These are phyloP conservation scores for Prinsepia uniflora DNA, from an alignment of 306 rosid species.

Conservation along the genomic window DNA sequence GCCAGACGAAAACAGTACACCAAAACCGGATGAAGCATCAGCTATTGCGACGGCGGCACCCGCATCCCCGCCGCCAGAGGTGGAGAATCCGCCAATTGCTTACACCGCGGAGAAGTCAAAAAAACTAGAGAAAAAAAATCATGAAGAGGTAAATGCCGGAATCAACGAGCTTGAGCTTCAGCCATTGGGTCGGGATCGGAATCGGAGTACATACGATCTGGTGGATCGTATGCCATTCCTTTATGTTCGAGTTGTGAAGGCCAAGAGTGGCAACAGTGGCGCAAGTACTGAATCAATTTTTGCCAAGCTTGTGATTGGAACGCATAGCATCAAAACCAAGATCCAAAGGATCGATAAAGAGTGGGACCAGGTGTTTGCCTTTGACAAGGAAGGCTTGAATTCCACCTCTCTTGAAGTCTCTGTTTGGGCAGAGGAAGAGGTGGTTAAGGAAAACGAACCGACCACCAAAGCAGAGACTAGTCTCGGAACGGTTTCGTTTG, in stretches of 20 bases:
- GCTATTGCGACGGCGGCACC: neutral
- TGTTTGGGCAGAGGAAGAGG: slow-evolving; percentile 52
- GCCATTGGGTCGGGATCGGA: slow-evolving; percentile 44
- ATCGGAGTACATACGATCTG: slow-evolving; percentile 54
- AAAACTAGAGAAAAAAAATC: neutral
- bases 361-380: slow-evolving; percentile 88
- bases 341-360: slow-evolving; percentile 47
- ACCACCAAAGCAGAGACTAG: slow-evolving; percentile 25
- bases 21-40: slow-evolving; percentile 25
- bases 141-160: slow-evolving; percentile 10
- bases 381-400: slow-evolving; percentile 72
- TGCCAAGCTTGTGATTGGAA: slow-evolving; percentile 74
- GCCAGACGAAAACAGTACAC: neutral
- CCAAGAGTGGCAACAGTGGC: slow-evolving; percentile 28
- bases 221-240: slow-evolving; percentile 75
- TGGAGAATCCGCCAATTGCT: slow-evolving; percentile 38
- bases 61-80: slow-evolving; percentile 14
- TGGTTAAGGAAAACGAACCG: slow-evolving; percentile 39
- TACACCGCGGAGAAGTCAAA: slow-evolving; percentile 34
- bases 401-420: slow-evolving; percentile 78
- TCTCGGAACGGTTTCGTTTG: slow-evolving; percentile 58
- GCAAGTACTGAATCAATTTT: slow-evolving; percentile 13
- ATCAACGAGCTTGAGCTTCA: slow-evolving; percentile 50
- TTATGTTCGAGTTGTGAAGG: slow-evolving; percentile 60
- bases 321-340: slow-evolving; percentile 63